Evolutionary conservation across 176 grass and related monocot genomes (phyloP).

Genomic region (Bolboschoenus planiculmis): DNA sequence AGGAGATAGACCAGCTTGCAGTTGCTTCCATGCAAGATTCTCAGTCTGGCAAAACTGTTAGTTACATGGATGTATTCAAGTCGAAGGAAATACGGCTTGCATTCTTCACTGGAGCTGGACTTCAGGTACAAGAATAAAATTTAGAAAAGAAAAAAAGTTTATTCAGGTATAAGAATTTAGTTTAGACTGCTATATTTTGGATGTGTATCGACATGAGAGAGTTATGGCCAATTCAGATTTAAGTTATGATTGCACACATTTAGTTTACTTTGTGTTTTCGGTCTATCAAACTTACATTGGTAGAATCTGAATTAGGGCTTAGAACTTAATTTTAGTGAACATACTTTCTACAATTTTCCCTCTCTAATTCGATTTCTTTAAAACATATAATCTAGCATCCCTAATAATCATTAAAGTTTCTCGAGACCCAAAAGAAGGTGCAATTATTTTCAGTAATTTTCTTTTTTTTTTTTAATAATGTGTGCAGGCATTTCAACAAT

Average conservation of each 20-base stretch:
- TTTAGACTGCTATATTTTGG: neutral
- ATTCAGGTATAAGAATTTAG: neutral
- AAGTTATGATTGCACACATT: neutral
- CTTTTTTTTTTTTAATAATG: neutral
- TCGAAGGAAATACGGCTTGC: conserved; percentile 80
- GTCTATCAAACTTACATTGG: neutral
- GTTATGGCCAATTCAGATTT: neutral
- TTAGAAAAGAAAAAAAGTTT: neutral
- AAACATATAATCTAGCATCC: neutral
- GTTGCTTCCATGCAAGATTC: conserved; percentile 55
- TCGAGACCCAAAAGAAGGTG: neutral
- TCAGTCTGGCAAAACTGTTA: conserved; percentile 32
- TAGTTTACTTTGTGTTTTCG: neutral
- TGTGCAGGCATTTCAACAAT: conserved; percentile 88
- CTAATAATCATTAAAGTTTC: neutral
- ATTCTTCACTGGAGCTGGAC: conserved; percentile 83
- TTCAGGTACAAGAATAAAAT: conserved; percentile 51
- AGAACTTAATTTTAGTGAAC: neutral
- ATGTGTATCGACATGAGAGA: neutral
- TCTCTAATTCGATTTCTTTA: neutral
- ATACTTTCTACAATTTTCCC: neutral
- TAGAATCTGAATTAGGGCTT: neutral
- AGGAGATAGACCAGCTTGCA: conserved; percentile 73
- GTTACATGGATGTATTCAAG: conserved; percentile 72
- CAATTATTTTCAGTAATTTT: neutral